phyloP scores from a whole-genome alignment of 805 yeast genomes.

The Yarrowia sp. region DNA sequence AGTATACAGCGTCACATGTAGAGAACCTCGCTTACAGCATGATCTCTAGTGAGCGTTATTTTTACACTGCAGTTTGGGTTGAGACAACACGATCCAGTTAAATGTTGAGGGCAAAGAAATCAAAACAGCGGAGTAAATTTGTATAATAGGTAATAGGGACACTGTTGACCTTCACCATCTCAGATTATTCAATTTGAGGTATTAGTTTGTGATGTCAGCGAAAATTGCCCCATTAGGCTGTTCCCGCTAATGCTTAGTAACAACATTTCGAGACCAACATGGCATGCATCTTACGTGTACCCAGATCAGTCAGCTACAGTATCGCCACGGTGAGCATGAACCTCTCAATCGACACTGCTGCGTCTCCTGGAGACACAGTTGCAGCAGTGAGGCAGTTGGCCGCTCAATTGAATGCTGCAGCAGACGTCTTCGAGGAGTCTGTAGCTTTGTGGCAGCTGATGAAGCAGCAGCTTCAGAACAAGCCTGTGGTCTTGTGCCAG shows the following conservation, averaged over 20 bases:
- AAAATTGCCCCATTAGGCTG: not conserved
- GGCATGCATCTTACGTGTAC: conserved; percentile 19
- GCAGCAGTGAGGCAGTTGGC: conserved; percentile 22
- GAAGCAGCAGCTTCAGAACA: conserved; percentile 9
- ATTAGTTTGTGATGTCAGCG: no score
- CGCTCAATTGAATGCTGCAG: conserved; percentile 14
- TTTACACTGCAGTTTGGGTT: not conserved
- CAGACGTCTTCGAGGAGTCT: conserved; percentile 24
- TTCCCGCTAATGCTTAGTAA: conserved; percentile 10
- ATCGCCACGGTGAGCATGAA: conserved; percentile 25
- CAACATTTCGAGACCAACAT: conserved; percentile 8
- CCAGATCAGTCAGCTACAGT: conserved; percentile 19
- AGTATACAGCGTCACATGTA: no score
- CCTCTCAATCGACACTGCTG: conserved; percentile 22
- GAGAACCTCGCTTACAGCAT: not conserved
- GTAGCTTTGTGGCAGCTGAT: conserved; percentile 32
- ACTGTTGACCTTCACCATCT: no score
- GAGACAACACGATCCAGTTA: no score
- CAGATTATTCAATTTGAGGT: no score
- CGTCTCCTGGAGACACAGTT: conserved; percentile 24
- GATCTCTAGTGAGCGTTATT: conserved; percentile 3
- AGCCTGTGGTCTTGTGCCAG: not conserved
- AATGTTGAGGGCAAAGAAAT: not conserved
- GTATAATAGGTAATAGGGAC: no score
- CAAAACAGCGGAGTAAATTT: not conserved